Percentiles rank a stretch among this genome's conserved stretches.
These are phyloP conservation scores for Lactifluus piperatus DNA, from an alignment of 768 basidiomycete species.

Conservation along the genomic window DNA sequence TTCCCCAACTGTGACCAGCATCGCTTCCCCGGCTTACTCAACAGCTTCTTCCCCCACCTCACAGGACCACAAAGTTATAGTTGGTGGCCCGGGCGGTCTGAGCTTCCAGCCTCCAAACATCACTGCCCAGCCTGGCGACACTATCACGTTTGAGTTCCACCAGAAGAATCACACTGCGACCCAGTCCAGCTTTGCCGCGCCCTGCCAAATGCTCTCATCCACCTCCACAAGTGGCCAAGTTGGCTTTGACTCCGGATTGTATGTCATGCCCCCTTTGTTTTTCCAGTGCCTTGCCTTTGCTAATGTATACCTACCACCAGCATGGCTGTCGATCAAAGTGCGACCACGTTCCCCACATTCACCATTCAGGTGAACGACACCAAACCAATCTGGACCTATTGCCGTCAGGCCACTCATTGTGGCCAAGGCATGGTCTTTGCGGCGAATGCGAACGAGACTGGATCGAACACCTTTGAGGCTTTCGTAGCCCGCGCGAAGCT, in stretches of 20 bases:
- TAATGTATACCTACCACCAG: conserved; percentile 21
- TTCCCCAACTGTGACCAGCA: conserved; percentile 27
- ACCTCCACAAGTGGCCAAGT: conserved; percentile 37
- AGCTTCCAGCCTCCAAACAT: conserved; percentile 29
- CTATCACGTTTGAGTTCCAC: conserved; percentile 34
- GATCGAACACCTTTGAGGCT: conserved; percentile 45
- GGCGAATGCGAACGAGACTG: conserved; percentile 42
- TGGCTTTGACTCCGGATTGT: conserved; percentile 36
- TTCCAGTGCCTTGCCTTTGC: neutral
- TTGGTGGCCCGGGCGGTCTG: conserved; percentile 25
- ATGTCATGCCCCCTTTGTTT: conserved; percentile 12
- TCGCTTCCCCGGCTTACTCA: conserved; percentile 23
- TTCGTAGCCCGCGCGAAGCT: conserved; percentile 41
- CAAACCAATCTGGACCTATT: conserved; percentile 48
- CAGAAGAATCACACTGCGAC: conserved; percentile 34
- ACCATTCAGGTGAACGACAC: conserved; percentile 48
- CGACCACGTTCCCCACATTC: conserved; percentile 43
- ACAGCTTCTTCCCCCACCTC: conserved; percentile 17
- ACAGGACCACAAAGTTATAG: conserved; percentile 27
- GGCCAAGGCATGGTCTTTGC: conserved; percentile 53
- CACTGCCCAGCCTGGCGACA: conserved; percentile 31
- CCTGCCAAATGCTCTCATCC: conserved; percentile 32
- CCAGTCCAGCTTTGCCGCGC: conserved; percentile 30
- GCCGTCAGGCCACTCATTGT: conserved; percentile 43
- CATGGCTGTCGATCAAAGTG: conserved; percentile 39